Conservation (phyloP, 148 eudicot genomes). For the Chenopodium album region DNA sequence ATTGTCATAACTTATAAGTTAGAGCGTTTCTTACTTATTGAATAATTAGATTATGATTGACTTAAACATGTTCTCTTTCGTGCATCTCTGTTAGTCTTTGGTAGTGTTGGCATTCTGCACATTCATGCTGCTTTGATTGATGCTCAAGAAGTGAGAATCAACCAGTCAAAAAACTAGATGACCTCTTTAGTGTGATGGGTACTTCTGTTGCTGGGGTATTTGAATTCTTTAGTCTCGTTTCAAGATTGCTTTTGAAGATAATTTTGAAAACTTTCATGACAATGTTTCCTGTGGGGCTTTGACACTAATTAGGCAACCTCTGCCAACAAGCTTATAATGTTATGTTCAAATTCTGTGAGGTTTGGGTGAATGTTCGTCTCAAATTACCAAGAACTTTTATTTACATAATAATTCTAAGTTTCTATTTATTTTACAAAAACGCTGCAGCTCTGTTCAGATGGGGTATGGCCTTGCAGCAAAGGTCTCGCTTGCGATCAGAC, state of each 20-base stretch:
- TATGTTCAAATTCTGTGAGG: background rate
- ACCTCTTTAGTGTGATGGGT: background rate
- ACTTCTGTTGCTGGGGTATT: background rate
- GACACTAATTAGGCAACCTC: background rate
- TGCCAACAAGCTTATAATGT: background rate
- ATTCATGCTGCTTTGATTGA: background rate
- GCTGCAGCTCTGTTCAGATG: constrained; percentile 89
- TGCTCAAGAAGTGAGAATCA: background rate
- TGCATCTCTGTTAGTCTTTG: background rate
- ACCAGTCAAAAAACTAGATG: background rate
- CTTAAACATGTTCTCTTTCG: background rate
- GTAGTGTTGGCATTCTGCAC: background rate
- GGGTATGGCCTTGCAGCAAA: constrained; percentile 84
- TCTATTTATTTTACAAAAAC: background rate
- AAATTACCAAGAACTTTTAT: too few relatives aligned
- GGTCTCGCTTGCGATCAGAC: constrained; percentile 69
- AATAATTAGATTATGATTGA: background rate
- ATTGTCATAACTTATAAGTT: background rate
- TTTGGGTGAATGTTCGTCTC: too few relatives aligned
- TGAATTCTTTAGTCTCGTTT: background rate
- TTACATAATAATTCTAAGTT: background rate
- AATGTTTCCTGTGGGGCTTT: background rate
- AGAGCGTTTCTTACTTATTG: background rate
- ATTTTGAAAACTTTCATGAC: background rate
- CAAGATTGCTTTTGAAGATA: background rate